Conservation (phyloP, 129 eudicot species). For the Lactuca sativa region DNA sequence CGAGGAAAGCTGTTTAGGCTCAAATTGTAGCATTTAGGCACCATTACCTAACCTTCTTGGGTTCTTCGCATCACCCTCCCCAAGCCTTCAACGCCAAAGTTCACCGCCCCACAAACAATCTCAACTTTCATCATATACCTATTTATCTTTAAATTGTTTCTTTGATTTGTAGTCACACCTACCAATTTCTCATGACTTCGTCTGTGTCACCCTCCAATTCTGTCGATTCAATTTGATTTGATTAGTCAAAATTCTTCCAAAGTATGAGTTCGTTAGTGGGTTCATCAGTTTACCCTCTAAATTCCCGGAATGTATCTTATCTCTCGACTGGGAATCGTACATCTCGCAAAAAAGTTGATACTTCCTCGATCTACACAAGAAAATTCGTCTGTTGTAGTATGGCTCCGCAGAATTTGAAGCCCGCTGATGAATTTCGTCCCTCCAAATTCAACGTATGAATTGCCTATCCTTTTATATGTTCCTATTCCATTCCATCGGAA, state of each 20-base stretch:
- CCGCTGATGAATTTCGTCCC: constrained; percentile 47
- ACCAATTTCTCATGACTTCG: constrained; percentile 32
- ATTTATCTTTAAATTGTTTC: constrained; percentile 16
- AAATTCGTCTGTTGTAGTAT: constrained; percentile 48
- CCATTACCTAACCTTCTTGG: constrained; percentile 14
- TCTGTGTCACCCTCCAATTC: constrained; percentile 29
- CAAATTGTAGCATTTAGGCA: background rate
- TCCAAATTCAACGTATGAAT: constrained; percentile 46
- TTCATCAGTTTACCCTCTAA: constrained; percentile 35
- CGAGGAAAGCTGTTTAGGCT: constrained; percentile 18
- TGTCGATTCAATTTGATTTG: constrained; percentile 7
- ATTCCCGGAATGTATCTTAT: constrained; percentile 26
- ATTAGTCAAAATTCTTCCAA: constrained; percentile 7
- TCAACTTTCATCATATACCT: background rate
- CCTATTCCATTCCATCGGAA: background rate
- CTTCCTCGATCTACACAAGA: constrained; percentile 17
- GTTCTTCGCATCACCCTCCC: constrained; percentile 15
- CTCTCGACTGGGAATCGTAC: constrained; percentile 28
- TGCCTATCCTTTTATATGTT: constrained; percentile 7
- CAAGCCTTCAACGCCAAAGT: constrained; percentile 5
- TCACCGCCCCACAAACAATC: background rate
- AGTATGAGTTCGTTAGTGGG: constrained; percentile 49
- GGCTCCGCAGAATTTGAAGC: constrained; percentile 46
- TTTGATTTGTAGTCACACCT: constrained; percentile 21
- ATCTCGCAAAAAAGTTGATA: constrained; percentile 23